A percentile compares a stretch with the other conserved stretches of the same genome.
phyloP scores from a whole-genome alignment of 768 basidiomycete species.

The Auricularia heimuer region DNA sequence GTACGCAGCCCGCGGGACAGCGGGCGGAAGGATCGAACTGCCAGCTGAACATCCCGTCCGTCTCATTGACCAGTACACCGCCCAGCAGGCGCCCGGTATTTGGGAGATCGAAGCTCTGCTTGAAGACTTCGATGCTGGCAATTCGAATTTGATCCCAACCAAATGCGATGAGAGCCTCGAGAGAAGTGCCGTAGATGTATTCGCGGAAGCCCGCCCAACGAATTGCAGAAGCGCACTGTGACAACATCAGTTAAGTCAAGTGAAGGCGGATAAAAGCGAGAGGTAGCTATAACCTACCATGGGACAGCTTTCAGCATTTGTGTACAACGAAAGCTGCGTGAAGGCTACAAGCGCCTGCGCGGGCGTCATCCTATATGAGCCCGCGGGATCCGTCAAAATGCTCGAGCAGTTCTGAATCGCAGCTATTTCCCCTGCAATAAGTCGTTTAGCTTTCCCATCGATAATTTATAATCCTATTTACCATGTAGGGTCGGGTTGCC shows the following conservation, averaged over 20 bases:
- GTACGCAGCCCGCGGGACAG: constrained; percentile 7
- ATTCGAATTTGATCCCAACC: constrained; percentile 1
- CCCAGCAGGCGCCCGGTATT: neutral
- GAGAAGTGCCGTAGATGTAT: constrained; percentile 1
- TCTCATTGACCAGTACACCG: constrained; percentile 10
- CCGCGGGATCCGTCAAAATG: neutral
- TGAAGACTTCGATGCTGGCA: neutral
- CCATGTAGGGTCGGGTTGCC: neutral
- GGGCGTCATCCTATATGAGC: neutral
- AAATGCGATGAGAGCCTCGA: neutral
- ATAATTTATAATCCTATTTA: neutral
- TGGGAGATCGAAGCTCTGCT: neutral
- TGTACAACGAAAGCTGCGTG: neutral
- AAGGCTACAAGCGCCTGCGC: neutral
- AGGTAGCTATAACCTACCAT: neutral
- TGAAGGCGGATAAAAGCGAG: neutral
- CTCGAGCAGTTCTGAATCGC: constrained; percentile 2
- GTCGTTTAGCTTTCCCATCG: too few relatives aligned
- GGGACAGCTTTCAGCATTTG: constrained; percentile 2
- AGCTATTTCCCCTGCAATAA: neutral
- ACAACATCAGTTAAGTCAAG: neutral
- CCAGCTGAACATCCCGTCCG: constrained; percentile 7
- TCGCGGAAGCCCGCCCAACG: neutral
- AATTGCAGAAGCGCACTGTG: neutral
- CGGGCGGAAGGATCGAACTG: constrained; percentile 10